Percentiles rank a stretch among this genome's conserved stretches.
These are phyloP conservation scores for Lagerstroemia fauriei DNA, from an alignment of 441 rosid species.

Conservation along the genomic window DNA sequence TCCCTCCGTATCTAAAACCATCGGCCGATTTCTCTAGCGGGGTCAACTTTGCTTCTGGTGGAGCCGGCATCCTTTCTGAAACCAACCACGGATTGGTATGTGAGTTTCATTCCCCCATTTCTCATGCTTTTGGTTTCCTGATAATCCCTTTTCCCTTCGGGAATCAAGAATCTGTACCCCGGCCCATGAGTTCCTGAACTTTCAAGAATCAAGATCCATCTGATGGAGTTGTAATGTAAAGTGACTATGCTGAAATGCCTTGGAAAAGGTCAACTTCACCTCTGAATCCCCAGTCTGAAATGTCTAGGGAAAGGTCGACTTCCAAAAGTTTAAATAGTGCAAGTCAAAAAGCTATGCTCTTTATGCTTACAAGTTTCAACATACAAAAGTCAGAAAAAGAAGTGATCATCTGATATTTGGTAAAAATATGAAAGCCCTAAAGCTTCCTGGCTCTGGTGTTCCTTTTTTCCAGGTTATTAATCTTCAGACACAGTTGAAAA, in stretches of 20 bases:
- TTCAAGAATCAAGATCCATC: too few relatives aligned
- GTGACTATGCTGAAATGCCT: too few relatives aligned
- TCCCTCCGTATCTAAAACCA: slow-evolving; percentile 50
- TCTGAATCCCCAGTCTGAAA: too few relatives aligned
- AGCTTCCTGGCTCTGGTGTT: background rate
- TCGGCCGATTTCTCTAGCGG: slow-evolving; percentile 41
- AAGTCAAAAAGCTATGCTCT: too few relatives aligned
- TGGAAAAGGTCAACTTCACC: background rate
- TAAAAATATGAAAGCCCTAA: background rate
- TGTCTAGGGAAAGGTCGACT: too few relatives aligned
- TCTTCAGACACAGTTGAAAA: slow-evolving; percentile 42
- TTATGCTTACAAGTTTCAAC: background rate
- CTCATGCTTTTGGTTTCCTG: background rate
- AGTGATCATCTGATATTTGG: background rate
- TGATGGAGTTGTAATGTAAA: too few relatives aligned
- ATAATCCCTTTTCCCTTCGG: background rate
- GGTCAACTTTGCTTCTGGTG: slow-evolving; percentile 57
- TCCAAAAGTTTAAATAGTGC: background rate
- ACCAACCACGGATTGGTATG: slow-evolving; percentile 47
- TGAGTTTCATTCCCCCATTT: background rate
- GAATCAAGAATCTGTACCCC: background rate
- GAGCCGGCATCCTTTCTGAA: slow-evolving; percentile 51
- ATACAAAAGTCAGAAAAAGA: background rate
- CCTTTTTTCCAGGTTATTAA: slow-evolving; percentile 39
- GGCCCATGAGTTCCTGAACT: background rate